phyloP scores from a whole-genome alignment of 2,329 filamentous ascomycete species.

The Emergomyces pasteurianus region DNA sequence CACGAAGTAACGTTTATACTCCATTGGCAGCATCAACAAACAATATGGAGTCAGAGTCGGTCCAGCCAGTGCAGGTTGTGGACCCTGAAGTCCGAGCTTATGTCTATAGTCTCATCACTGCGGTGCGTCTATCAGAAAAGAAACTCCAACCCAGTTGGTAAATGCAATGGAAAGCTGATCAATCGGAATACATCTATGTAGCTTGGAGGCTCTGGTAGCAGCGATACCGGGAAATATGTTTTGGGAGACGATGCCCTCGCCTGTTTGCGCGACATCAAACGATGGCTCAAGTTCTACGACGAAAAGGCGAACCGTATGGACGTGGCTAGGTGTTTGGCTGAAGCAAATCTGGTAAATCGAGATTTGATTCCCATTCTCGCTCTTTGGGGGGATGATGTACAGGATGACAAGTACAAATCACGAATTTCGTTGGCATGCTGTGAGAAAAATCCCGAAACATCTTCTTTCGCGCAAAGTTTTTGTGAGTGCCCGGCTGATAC shows the following conservation, averaged over 20 bases:
- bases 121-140: constrained; percentile 47
- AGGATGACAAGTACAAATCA: constrained; percentile 62
- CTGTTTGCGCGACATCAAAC: constrained; percentile 82
- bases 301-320: constrained; percentile 89
- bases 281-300: constrained; percentile 91
- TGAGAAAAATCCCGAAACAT: too few relatives aligned
- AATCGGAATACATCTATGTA: constrained; percentile 27
- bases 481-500: neutral
- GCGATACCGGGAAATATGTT: constrained; percentile 70
- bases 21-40: constrained; percentile 8
- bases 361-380: constrained; percentile 85
- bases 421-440: constrained; percentile 70
- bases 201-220: constrained; percentile 73
- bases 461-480: neutral
- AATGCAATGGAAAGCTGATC: neutral
- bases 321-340: constrained; percentile 81
- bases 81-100: constrained; percentile 89
- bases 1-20: neutral
- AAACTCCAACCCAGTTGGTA: neutral
- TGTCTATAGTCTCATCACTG: constrained; percentile 85
- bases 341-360: constrained; percentile 81
- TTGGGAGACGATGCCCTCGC: constrained; percentile 89
- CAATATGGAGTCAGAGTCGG: constrained; percentile 31
- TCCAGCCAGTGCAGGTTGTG: constrained; percentile 44
- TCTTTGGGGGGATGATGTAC: constrained; percentile 61